Evolutionary conservation across 371 early-diverging fungal genomes (phyloP).

Genomic region (Actinomucor elegans): DNA sequence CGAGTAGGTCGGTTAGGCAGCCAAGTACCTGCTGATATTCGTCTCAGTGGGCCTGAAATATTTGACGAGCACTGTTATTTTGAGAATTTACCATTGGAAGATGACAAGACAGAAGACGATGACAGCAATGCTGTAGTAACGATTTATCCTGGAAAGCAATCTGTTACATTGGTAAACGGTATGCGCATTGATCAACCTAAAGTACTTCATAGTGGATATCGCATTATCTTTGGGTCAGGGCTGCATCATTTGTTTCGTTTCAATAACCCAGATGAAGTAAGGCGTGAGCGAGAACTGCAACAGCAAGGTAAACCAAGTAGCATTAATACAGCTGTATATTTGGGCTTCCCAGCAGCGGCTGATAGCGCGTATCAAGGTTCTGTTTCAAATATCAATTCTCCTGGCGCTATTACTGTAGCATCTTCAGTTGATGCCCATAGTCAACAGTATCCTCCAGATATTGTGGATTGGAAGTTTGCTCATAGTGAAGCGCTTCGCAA

Average conservation of each 20-base stretch:
- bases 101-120: neutral
- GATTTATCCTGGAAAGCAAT: slow-evolving; percentile 56
- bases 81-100: slow-evolving; percentile 41
- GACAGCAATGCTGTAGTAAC: slow-evolving; percentile 51
- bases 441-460: slow-evolving; percentile 32
- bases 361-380: neutral
- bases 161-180: slow-evolving; percentile 77
- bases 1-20: slow-evolving; percentile 66
- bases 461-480: slow-evolving; percentile 81
- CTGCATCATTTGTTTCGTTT: slow-evolving; percentile 81
- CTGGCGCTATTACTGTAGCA: neutral
- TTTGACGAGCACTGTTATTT: slow-evolving; percentile 77
- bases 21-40: slow-evolving; percentile 58
- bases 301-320: slow-evolving; percentile 24
- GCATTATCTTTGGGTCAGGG: slow-evolving; percentile 75
- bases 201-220: slow-evolving; percentile 68
- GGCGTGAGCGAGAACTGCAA: slow-evolving; percentile 57
- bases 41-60: slow-evolving; percentile 68
- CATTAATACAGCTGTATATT: slow-evolving; percentile 15
- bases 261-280: slow-evolving; percentile 82
- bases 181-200: slow-evolving; percentile 55
- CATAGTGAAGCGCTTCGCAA: slow-evolving; percentile 64
- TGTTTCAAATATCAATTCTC: neutral
- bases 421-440: neutral
- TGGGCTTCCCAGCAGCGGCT: slow-evolving; percentile 16